Base-by-base conservation (phyloP, 768 basidiomycete genomes). In the Clitopilus hobsonii region DNA sequence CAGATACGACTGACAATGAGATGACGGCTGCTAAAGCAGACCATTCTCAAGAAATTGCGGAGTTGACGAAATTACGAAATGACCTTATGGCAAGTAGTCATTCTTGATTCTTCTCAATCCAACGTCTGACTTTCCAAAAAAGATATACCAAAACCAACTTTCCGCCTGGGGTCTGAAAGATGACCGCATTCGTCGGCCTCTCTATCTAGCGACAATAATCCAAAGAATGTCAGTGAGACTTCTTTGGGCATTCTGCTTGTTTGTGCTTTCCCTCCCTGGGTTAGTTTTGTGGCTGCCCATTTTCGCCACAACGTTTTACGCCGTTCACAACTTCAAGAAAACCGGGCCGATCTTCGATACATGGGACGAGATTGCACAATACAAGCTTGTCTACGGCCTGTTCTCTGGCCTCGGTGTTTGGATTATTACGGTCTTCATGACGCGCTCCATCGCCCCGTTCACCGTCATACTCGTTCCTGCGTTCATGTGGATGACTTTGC, bases 321-420 rank as follows among this genome's bases (percentile, higher is more conserved):
- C 81, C 1, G 88, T 88, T 20, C 80, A 79, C 61, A 84, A 85
- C 59, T 89, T 89, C 76, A 90, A 88, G 70, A 86, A 84, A 70
- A 86, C 80, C 0, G 91, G 91, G 0, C 90, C 90, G 0, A 78
- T 89, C 30, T 89, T 87, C 74, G 89, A 94, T 64, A 92, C 89
- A 0, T 92, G 84, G 80, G 92, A 94, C 62, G 91, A 94, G 66
- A 91, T 94, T 58, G 89, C 91, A 10, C 89, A 94, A 65, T 89
- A 91, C 69, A 94, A 93, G 67, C 84, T 94, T 52, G 82, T 87
- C 20, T 91, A 91, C 61, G 93, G 93, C 8, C 77, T 94, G 28
- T 62, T 85, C 7, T 86, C 90, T 0, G 91, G 90, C 1, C 56
- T 89, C 3, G 71, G 78, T 52, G 89, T 92, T 26, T 92, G 89